Evolutionary conservation across 352 stramenopile species (phyloP).

Genomic region (Aphanomyces euteiches): DNA sequence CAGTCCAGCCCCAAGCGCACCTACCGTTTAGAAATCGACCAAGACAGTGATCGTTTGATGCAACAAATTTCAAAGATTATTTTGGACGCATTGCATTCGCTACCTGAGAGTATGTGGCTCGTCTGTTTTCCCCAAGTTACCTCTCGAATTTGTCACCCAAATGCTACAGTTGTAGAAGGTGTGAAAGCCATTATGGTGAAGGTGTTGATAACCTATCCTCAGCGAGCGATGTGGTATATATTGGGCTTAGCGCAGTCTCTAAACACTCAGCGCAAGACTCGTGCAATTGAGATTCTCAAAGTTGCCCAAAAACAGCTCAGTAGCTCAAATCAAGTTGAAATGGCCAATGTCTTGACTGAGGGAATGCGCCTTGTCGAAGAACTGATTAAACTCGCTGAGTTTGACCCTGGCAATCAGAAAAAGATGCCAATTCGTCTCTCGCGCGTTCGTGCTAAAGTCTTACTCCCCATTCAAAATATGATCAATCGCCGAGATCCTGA

Average conservation of each 20-base stretch:
- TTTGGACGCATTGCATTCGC: conserved; percentile 45
- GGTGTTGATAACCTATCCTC: conserved; percentile 92
- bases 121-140: conserved; percentile 98
- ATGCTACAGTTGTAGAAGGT: conserved; percentile 73
- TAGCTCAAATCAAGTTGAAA: conserved; percentile 54
- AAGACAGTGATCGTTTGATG: conserved; percentile 55
- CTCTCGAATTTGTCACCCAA: conserved; percentile 90
- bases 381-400: conserved; percentile 91
- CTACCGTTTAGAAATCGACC: conserved; percentile 62
- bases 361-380: conserved; percentile 90
- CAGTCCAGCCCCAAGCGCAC: conserved; percentile 50
- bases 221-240: conserved; percentile 96
- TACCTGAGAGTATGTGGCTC: conserved; percentile 94
- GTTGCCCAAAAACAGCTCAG: conserved; percentile 62
- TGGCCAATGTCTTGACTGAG: conserved; percentile 80
- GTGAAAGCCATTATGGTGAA: conserved; percentile 93
- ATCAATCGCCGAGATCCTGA: conserved; percentile 33
- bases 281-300: conserved; percentile 61
- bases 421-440: conserved; percentile 77
- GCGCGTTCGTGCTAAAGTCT: conserved; percentile 63
- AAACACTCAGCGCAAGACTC: conserved; percentile 61
- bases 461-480: conserved; percentile 80
- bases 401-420: conserved; percentile 73
- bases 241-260: conserved; percentile 92
- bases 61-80: conserved; percentile 63